These are phyloP conservation scores for Cutaneotrichosporon cavernicola DNA, from an alignment of 1,284 basidiomycete species.

Conservation along the genomic window DNA sequence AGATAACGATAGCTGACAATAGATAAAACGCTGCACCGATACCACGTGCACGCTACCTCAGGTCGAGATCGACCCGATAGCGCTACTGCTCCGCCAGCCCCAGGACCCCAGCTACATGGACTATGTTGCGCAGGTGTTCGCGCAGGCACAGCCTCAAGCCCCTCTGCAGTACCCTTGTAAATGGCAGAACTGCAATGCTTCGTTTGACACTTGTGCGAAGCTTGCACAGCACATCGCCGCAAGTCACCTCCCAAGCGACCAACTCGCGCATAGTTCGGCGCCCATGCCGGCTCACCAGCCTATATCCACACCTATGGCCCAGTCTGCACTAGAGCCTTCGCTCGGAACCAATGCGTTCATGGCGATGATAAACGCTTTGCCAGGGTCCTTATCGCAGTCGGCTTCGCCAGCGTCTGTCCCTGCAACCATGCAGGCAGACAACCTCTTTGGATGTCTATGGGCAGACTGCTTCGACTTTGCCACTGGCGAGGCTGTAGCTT, in stretches of 20 bases:
- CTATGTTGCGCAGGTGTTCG: slow-evolving; percentile 11
- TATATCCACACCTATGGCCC: not conserved
- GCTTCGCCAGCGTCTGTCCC: not conserved
- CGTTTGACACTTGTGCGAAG: slow-evolving; percentile 54
- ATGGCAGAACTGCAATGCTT: slow-evolving; percentile 55
- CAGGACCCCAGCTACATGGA: slow-evolving; percentile 15
- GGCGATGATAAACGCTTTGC: not conserved
- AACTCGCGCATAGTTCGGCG: not conserved
- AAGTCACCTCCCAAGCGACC: slow-evolving; percentile 49
- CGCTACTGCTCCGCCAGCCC: slow-evolving; percentile 10
- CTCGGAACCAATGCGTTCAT: not conserved
- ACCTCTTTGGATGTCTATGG: slow-evolving; percentile 51
- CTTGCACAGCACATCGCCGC: slow-evolving; percentile 57
- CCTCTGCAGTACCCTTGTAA: slow-evolving; percentile 43
- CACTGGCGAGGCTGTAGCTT: slow-evolving; percentile 9
- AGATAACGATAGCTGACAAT: slow-evolving; percentile 4
- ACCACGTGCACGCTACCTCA: slow-evolving; percentile 13
- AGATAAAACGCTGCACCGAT: slow-evolving; percentile 45
- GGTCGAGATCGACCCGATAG: slow-evolving; percentile 14
- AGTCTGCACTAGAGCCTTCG: not conserved
- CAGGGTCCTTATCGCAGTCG: not conserved
- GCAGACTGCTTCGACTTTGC: slow-evolving; percentile 50
- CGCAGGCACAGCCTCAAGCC: not conserved
- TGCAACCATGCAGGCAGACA: not conserved
- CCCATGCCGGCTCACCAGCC: not conserved